Evolutionary conservation across 441 rosid species (phyloP).

Genomic region (Syzygium malaccense): DNA sequence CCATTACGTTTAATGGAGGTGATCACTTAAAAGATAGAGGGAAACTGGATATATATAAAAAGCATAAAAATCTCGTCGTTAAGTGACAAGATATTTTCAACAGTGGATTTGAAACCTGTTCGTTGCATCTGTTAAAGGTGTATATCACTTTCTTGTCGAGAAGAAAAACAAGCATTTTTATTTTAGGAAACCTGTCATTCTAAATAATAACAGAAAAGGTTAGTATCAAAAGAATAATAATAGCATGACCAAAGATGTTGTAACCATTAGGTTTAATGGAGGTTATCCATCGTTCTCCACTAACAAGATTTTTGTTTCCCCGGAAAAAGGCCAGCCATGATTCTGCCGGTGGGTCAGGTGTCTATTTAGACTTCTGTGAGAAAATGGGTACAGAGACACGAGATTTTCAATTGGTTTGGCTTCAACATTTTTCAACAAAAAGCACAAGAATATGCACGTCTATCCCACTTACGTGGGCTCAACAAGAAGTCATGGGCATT

Average conservation of each 20-base stretch:
- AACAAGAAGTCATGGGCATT: not conserved
- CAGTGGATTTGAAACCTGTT: not conserved
- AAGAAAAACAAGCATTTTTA: not conserved
- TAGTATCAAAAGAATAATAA: not conserved
- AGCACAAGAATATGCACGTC: not conserved
- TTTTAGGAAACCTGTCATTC: not conserved
- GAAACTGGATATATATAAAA: not conserved
- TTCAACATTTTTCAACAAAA: not conserved
- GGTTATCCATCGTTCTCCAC: not conserved
- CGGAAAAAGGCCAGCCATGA: not conserved
- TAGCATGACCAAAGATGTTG: not conserved
- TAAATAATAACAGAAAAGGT: not conserved
- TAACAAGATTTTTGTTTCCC: not conserved
- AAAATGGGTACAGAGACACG: constrained; percentile 2
- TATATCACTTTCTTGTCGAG: not conserved
- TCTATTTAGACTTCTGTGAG: not conserved
- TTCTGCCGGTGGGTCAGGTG: not conserved
- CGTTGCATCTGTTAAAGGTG: not conserved
- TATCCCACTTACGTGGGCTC: not conserved
- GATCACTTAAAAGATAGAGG: not conserved
- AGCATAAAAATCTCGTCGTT: not conserved
- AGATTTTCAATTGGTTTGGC: constrained; percentile 11
- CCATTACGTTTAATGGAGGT: not conserved
- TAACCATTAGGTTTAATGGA: not conserved
- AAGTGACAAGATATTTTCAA: not conserved